Conservation (phyloP, 2,329 filamentous ascomycete genomes). For the Epichloe gansuensis region DNA sequence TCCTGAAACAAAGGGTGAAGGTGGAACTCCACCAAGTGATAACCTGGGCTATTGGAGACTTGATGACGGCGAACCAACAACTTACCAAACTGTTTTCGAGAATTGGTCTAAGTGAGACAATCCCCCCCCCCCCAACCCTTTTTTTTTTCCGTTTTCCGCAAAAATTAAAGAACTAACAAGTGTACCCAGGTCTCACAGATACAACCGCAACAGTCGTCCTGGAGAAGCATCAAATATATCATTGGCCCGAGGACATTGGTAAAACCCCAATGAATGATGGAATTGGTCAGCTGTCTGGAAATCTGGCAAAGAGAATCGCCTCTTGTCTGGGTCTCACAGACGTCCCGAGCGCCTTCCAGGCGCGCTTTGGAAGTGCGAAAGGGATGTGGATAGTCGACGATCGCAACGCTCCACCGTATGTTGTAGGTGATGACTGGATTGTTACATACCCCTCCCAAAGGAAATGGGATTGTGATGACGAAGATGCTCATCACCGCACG, state of each 20-base stretch:
- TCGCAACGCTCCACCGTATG: constrained; percentile 9
- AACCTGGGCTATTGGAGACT: constrained; percentile 37
- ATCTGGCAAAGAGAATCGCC: constrained; percentile 41
- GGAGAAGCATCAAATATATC: constrained; percentile 31
- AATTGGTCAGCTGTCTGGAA: constrained; percentile 50
- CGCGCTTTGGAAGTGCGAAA: constrained; percentile 58
- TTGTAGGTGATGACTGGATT: constrained; percentile 45
- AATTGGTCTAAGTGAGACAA: constrained; percentile 35
- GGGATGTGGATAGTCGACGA: constrained; percentile 58
- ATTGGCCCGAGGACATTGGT: constrained; percentile 23
- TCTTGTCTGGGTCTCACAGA: constrained; percentile 34
- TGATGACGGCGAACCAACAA: constrained; percentile 31
- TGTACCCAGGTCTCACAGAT: constrained; percentile 34
- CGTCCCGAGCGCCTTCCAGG: constrained; percentile 55
- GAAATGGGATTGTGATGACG: constrained; percentile 48
- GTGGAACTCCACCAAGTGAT: constrained; percentile 31
- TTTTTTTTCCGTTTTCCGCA: background rate
- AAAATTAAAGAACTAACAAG: constrained; percentile 2
- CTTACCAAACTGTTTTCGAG: constrained; percentile 46
- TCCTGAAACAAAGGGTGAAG: constrained; percentile 14
- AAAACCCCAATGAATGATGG: constrained; percentile 51
- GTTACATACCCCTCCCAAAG: constrained; percentile 52
- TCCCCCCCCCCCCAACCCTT: too few species aligned
- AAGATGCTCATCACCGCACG: constrained; percentile 39
- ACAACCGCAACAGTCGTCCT: constrained; percentile 35